phyloP scores from a whole-genome alignment of 257 asterid species.

The Salvia rosmarinus region DNA sequence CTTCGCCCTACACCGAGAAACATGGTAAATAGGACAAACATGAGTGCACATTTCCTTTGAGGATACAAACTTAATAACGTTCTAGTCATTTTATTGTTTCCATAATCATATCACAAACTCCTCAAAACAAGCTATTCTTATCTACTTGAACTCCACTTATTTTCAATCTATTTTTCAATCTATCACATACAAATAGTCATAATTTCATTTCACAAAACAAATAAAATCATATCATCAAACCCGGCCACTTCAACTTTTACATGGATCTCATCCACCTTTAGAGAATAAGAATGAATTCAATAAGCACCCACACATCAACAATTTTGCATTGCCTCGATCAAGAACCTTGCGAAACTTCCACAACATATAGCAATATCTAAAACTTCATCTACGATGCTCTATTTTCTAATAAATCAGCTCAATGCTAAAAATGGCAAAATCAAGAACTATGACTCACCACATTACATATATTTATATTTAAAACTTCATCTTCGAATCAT shows the following conservation, averaged over 20 bases:
- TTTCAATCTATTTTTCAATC: no score
- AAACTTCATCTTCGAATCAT: not conserved
- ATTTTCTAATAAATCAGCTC: no score
- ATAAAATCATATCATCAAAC: not conserved
- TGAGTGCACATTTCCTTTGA: not conserved
- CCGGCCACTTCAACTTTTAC: no score
- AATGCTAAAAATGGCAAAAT: no score
- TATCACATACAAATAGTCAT: not conserved
- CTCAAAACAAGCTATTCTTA: not conserved
- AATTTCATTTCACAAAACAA: not conserved
- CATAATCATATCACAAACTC: not conserved
- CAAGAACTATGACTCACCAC: no score
- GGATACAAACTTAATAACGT: no score
- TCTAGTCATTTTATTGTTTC: not conserved
- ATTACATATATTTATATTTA: no score
- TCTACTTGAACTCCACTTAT: not conserved
- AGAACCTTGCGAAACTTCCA: no score
- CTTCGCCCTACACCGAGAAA: constrained; percentile 59
- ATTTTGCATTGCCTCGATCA: not conserved
- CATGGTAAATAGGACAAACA: not conserved
- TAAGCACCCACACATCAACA: not conserved
- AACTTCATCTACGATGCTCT: no score
- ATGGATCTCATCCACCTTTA: no score
- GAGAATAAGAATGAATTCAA: no score
- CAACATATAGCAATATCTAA: no score